These are phyloP conservation scores for Epichloe coenophiala DNA, from an alignment of 2,329 filamentous ascomycete species.

Conservation along the genomic window DNA sequence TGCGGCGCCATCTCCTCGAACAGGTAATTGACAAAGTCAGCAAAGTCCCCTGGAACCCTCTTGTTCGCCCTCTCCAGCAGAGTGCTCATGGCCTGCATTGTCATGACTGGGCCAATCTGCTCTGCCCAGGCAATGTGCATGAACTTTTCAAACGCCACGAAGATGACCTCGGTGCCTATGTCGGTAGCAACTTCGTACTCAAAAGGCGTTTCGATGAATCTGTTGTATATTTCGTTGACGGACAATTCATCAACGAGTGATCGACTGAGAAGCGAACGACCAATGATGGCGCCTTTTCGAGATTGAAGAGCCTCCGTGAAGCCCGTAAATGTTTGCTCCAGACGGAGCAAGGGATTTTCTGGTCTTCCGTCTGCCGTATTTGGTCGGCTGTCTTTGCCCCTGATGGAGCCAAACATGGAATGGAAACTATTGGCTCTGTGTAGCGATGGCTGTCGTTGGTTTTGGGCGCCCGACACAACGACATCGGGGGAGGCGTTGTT, in stretches of 20 bases:
- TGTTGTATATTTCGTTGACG: conserved; percentile 85
- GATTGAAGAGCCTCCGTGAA: conserved; percentile 73
- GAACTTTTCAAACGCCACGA: conserved; percentile 90
- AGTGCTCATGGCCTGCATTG: conserved; percentile 53
- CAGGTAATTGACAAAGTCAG: conserved; percentile 51
- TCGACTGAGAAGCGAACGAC: conserved; percentile 59
- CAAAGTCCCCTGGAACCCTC: conserved; percentile 58
- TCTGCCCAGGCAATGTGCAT: conserved; percentile 77
- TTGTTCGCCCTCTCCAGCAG: conserved; percentile 58
- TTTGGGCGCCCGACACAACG: conserved; percentile 20
- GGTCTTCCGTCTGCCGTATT: conserved; percentile 36
- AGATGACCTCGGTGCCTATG: conserved; percentile 68
- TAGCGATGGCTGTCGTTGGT: conserved; percentile 27
- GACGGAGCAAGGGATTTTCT: conserved; percentile 53
- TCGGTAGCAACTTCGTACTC: conserved; percentile 66
- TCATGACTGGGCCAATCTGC: conserved; percentile 75
- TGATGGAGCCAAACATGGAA: conserved; percentile 42
- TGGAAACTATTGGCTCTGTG: conserved; percentile 33
- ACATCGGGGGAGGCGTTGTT: conserved; percentile 22
- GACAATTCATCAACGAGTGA: conserved; percentile 58
- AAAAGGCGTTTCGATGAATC: conserved; percentile 68
- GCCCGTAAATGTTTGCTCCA: conserved; percentile 76
- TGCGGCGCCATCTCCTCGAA: conserved; percentile 56
- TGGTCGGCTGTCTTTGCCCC: conserved; percentile 26
- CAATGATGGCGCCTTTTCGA: conserved; percentile 77